A percentile compares a stretch with the other conserved stretches of the same genome.
Conservation (phyloP, 2,329 filamentous ascomycete genomes). For the Neoscytalidium dimidiatum region DNA sequence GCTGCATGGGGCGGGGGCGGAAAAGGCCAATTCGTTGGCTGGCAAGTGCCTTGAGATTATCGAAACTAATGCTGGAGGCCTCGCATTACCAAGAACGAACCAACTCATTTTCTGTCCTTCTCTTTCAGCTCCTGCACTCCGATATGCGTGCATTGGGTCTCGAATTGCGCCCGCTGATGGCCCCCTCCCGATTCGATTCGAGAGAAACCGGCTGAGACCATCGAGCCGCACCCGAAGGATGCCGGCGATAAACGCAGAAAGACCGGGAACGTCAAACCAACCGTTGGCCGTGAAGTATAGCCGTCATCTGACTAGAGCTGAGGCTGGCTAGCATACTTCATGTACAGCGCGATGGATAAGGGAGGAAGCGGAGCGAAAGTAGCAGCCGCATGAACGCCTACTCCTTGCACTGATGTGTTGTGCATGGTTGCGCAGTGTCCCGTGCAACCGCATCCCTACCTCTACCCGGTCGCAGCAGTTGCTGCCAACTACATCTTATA, state of each 20-base stretch:
- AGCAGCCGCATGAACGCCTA: conserved; percentile 7
- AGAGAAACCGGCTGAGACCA: background rate
- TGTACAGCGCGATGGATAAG: background rate
- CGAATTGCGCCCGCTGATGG: background rate
- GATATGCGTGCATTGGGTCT: background rate
- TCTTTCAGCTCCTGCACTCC: background rate
- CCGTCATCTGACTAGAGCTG: background rate
- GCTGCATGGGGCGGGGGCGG: background rate
- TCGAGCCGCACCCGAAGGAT: background rate
- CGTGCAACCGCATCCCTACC: conserved; percentile 4
- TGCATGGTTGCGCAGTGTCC: background rate
- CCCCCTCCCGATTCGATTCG: background rate
- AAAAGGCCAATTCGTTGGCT: background rate
- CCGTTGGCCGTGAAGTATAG: no score
- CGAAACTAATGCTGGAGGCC: conserved; percentile 6
- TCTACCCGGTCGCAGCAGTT: background rate
- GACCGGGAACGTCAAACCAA: no score
- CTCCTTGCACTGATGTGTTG: background rate
- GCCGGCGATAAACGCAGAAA: background rate
- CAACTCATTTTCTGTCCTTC: background rate
- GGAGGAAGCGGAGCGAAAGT: background rate
- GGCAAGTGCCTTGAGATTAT: background rate
- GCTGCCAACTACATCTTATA: background rate
- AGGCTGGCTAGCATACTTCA: background rate
- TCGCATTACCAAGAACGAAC: conserved; percentile 6